These are phyloP conservation scores for Dunaliella sp. DNA, from an alignment of 139 green algal genomes.

Conservation along the genomic window DNA sequence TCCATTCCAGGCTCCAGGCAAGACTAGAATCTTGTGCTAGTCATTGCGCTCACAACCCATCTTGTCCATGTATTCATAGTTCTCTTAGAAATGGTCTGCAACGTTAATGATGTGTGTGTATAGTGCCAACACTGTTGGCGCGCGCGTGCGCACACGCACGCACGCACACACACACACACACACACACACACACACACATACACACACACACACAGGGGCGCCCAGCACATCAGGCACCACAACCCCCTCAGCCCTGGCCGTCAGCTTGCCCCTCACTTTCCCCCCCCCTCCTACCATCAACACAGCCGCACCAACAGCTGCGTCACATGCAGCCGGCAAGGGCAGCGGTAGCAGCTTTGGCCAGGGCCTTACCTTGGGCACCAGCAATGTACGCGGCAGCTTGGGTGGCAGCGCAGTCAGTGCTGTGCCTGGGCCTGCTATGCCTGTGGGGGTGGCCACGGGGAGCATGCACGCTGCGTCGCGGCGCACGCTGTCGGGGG, in stretches of 20 bases:
- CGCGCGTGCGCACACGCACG: background rate
- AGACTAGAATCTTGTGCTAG: too few relatives aligned
- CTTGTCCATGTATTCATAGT: too few relatives aligned
- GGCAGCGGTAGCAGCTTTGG: too few relatives aligned
- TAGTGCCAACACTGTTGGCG: too few relatives aligned
- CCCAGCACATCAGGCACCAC: background rate
- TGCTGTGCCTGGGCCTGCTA: background rate
- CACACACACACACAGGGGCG: background rate
- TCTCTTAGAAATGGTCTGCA: too few relatives aligned
- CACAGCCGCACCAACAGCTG: background rate
- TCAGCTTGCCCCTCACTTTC: background rate
- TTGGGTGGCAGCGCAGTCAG: background rate
- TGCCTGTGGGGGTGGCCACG: background rate
- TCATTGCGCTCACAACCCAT: too few relatives aligned
- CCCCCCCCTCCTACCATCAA: background rate
- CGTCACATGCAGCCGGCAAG: background rate
- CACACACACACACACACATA: background rate
- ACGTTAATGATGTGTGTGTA: too few relatives aligned
- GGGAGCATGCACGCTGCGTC: background rate
- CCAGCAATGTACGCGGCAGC: background rate
- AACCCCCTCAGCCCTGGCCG: background rate
- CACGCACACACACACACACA: background rate
- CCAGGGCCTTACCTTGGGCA: too few relatives aligned
- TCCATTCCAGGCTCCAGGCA: too few relatives aligned
- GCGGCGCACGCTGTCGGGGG: background rate